A percentile compares a stretch with the other conserved stretches of the same genome.
phyloP scores from a whole-genome alignment of 257 asterid species.

The Nicotiana sylvestris region DNA sequence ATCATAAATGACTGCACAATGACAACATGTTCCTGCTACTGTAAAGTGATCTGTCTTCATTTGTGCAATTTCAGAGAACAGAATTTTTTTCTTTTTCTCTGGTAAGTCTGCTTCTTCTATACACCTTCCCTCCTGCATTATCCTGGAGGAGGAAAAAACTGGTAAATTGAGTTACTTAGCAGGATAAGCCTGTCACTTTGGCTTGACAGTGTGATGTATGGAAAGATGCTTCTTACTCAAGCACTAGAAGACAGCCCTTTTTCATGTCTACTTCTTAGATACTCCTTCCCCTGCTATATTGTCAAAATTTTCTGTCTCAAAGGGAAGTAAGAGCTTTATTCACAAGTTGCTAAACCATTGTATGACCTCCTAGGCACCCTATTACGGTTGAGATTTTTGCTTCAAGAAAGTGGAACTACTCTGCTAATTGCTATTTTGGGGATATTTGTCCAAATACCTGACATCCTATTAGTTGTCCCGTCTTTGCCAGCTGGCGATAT shows the following conservation, averaged over 20 bases:
- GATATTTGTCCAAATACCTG: neutral
- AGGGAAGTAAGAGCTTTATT: neutral
- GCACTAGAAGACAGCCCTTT: neutral
- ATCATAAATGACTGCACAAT: neutral
- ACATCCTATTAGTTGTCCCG: neutral
- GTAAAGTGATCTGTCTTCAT: constrained; percentile 1
- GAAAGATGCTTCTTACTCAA: neutral
- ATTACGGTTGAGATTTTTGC: neutral
- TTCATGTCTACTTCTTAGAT: neutral
- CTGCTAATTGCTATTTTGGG: neutral
- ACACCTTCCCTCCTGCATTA: neutral
- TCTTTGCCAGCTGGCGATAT: neutral
- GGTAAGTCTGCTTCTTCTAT: neutral
- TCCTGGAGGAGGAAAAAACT: neutral
- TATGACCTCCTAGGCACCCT: neutral
- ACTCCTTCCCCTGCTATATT: neutral
- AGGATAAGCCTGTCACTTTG: neutral
- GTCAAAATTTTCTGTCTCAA: neutral
- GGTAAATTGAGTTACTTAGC: neutral
- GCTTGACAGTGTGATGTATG: neutral
- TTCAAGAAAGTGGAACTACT: neutral
- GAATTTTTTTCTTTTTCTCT: neutral
- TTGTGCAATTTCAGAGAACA: neutral
- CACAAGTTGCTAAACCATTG: neutral
- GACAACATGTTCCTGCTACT: neutral